Evolutionary conservation across 768 basidiomycete genomes (phyloP).

Genomic region (Macrolepiota fuliginosa): DNA sequence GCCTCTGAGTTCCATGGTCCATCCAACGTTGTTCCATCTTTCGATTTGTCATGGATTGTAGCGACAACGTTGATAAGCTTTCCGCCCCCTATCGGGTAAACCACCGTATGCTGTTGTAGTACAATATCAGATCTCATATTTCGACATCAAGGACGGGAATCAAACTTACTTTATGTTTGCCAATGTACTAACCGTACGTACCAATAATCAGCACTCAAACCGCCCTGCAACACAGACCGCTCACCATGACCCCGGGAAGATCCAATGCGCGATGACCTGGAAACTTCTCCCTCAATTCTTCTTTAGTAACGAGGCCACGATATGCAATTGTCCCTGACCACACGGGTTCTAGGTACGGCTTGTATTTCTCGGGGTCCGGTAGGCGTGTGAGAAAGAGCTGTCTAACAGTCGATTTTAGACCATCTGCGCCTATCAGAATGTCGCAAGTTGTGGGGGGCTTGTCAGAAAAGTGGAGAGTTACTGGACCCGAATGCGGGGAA

Average conservation of each 20-base stretch:
- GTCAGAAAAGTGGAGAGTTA: constrained; percentile 25
- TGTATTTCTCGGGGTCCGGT: not conserved
- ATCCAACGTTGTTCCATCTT: constrained; percentile 15
- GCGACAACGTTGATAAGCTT: constrained; percentile 49
- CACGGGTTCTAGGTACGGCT: constrained; percentile 26
- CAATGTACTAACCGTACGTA: constrained; percentile 15
- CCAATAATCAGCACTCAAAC: not conserved
- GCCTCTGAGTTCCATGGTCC: constrained; percentile 17
- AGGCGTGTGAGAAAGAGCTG: constrained; percentile 9
- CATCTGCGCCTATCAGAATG: constrained; percentile 30
- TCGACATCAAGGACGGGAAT: not conserved
- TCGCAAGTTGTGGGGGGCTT: constrained; percentile 27
- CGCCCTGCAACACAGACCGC: not conserved
- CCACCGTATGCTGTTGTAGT: constrained; percentile 37
- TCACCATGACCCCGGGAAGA: constrained; percentile 16
- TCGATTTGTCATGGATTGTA: constrained; percentile 22
- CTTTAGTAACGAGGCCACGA: constrained; percentile 28
- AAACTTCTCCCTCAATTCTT: constrained; percentile 18
- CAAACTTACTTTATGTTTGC: constrained; percentile 20
- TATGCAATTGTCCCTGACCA: constrained; percentile 36
- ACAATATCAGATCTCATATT: not conserved
- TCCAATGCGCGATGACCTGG: constrained; percentile 23
- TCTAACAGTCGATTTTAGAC: constrained; percentile 21
- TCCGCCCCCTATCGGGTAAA: constrained; percentile 46
- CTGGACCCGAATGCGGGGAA: constrained; percentile 11